phyloP scores from a whole-genome alignment of 768 basidiomycete genomes.

The Tephrocybe sp. region DNA sequence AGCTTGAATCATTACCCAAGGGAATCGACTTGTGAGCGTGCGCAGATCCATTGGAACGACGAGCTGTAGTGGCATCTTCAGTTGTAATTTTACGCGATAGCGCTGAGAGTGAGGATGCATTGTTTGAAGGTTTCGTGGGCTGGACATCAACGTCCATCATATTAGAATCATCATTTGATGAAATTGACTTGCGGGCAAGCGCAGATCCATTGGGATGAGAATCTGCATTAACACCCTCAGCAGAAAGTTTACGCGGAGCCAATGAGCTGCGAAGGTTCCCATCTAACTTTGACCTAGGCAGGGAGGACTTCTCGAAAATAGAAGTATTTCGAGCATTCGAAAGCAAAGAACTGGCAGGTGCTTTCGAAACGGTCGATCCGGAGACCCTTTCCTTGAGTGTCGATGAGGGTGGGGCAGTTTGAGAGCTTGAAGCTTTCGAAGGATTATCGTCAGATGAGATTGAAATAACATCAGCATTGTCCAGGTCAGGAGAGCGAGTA shows the following conservation, averaged over 20 bases:
- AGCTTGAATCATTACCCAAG: neutral
- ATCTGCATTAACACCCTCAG: neutral
- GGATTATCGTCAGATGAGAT: constrained; percentile 5
- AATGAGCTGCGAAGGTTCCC: no score
- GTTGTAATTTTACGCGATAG: neutral
- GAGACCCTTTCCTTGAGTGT: no score
- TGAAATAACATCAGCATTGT: neutral
- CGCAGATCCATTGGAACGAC: neutral
- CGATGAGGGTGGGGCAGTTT: no score
- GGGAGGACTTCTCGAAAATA: no score
- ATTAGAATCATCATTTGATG: neutral
- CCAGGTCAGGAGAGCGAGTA: neutral
- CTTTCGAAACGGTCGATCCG: no score
- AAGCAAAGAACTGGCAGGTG: no score
- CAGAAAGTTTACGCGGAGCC: neutral
- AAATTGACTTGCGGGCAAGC: neutral
- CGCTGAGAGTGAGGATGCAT: no score
- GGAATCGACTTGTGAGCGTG: neutral
- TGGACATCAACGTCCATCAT: constrained; percentile 6
- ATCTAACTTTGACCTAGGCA: no score
- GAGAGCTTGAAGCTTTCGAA: neutral
- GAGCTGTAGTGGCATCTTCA: neutral
- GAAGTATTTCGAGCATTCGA: no score
- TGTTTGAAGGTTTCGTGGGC: neutral
- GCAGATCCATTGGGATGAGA: neutral